A percentile compares a stretch with the other conserved stretches of the same genome.
These are phyloP conservation scores for Zea mays DNA, from an alignment of 176 grass and related monocot species.

Conservation along the genomic window Zm-B73-REFERENCE-NAM-5.0 NC_050100.1:220924501-220925000, in stretches of 20 bases:
- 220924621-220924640: conserved; percentile 48
- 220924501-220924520: neutral
- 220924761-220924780: neutral
- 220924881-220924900: no score
- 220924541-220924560: no score
- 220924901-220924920: no score
- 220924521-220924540: neutral
- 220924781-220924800: neutral
- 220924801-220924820: conserved; percentile 41
- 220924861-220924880: conserved; percentile 12
- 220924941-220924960: no score
- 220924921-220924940: no score
- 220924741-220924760: neutral
- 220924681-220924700: conserved; percentile 24
- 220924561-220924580: conserved; percentile 3
- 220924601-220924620: conserved; percentile 41
- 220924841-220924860: conserved; percentile 51
- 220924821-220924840: conserved; percentile 44
- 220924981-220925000: no score
- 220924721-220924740: neutral
- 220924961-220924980: no score
- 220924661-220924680: conserved; percentile 35
- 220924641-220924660: conserved; percentile 49
- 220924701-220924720: neutral
- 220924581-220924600: neutral